Evolutionary conservation across 2,329 filamentous ascomycete species (phyloP), one percentile per base, ranked within the genome.

Genomic region (Mycogone perniciosa): DNA sequence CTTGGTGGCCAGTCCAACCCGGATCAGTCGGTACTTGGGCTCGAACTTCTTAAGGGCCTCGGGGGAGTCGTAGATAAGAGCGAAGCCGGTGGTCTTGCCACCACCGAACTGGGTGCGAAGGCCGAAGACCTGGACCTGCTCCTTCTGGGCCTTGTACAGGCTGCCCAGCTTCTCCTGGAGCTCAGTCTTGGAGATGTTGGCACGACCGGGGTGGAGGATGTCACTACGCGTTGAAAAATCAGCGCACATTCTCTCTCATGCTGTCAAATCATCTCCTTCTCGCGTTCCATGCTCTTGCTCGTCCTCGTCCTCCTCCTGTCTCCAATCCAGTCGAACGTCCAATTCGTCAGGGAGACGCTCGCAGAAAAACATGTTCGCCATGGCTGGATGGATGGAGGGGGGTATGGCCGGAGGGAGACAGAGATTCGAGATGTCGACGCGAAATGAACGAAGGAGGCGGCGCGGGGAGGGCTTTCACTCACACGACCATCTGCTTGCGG

Each of bases 21-120:
- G 85, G 75, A 99, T 84, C 66, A 96, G 85, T 76, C 93, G 86
- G 87, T 96, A 96, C 78, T 87, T 86, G 68, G 93, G 93, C 85
- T 99, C 93, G 77, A 97, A 99, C 80, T 97, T 97, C 89, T 96
- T 96, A 86, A 99, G 86, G 68, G 91, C 89, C 83, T 99, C 93
- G 71, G 84, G 80, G 63, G 89, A 95, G 79, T 99, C 93, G 85
- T 99, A 99, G 80, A 99, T 82, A 69, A 97, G 89, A 63, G 90
- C 93, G 74, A 99, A 99, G 68, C 93, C 93, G 63, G 92, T 97
- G 76, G 89, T 96, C 88, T 99, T 99, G 82, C 93, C 93, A 73
- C 93, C 93, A 92, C 93, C 93, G 74, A 88, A 99, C 75, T 97
- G 92, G 67, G 93, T 99, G 76, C 89, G 88, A 76, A 99, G 90